Evolutionary conservation across 352 stramenopile genomes (phyloP).

Genomic region (Phytophthora idaei): DNA sequence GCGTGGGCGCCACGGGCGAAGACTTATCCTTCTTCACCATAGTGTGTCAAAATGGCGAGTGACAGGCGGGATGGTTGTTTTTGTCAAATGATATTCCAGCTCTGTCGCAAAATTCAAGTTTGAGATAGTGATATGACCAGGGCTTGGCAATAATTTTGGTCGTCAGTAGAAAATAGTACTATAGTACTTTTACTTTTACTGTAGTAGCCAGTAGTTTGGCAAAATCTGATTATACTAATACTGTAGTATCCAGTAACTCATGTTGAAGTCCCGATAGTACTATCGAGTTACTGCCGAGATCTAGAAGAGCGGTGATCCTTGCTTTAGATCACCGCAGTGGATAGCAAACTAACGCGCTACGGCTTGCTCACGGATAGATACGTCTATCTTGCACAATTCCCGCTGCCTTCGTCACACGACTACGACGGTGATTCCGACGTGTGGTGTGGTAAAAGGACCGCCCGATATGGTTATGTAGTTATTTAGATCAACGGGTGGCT

Average conservation of each 20-base stretch:
- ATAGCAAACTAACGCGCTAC: background rate
- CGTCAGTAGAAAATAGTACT: background rate
- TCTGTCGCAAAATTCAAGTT: no score
- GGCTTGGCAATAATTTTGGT: no score
- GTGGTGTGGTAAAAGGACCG: background rate
- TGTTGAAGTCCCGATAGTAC: background rate
- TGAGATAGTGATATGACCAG: no score
- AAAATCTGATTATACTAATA: background rate
- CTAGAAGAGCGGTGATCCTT: background rate
- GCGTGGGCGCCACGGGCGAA: background rate
- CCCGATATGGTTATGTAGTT: background rate
- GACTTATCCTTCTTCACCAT: slow-evolving; percentile 10
- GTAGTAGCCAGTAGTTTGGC: background rate
- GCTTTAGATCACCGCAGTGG: background rate
- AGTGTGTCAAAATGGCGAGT: background rate
- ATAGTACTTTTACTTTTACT: background rate
- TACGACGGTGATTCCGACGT: background rate
- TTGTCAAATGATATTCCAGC: background rate
- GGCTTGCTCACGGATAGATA: background rate
- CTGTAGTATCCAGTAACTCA: background rate
- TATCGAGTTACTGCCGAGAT: background rate
- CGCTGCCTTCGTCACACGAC: background rate
- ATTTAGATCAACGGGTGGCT: background rate
- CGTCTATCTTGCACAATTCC: background rate
- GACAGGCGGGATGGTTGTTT: background rate